phyloP scores from a whole-genome alignment of 2,329 filamentous ascomycete species.

The Aspergillus pseudoglaucus region DNA sequence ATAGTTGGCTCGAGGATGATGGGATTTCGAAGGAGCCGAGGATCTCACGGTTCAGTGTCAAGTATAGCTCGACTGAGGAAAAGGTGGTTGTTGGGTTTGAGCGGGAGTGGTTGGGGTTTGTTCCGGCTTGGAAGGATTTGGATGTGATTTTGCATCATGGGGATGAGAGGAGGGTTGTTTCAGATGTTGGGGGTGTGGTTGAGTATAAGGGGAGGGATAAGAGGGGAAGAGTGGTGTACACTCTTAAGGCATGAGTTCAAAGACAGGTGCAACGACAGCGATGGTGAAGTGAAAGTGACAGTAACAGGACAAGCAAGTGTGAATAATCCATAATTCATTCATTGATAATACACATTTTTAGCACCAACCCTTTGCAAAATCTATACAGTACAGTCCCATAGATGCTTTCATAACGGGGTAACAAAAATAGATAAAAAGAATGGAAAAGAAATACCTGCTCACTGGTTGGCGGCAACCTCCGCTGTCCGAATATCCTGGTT shows the following conservation, averaged over 20 bases:
- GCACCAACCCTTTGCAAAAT: constrained; percentile 21
- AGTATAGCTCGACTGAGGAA: constrained; percentile 40
- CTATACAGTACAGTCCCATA: constrained; percentile 29
- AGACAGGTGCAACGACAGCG: no score
- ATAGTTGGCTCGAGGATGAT: constrained; percentile 53
- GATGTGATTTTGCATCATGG: constrained; percentile 47
- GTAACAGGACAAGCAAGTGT: no score
- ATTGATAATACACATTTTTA: constrained; percentile 2
- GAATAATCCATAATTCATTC: no score
- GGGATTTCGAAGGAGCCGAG: constrained; percentile 43
- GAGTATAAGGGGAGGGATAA: constrained; percentile 21
- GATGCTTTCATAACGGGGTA: constrained; percentile 7
- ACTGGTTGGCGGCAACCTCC: background rate
- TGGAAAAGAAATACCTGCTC: background rate
- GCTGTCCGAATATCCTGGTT: background rate
- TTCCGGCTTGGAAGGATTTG: constrained; percentile 46
- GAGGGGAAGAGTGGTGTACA: constrained; percentile 25
- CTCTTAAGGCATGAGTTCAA: constrained; percentile 15
- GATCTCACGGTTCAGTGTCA: constrained; percentile 39
- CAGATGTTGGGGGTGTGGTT: constrained; percentile 22
- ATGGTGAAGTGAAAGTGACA: no score
- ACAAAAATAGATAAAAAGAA: constrained; percentile 6
- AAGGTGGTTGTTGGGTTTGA: constrained; percentile 41
- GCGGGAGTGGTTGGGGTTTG: constrained; percentile 36
- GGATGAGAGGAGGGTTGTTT: constrained; percentile 40